Base-by-base conservation (phyloP, 176 grass and related monocot genomes). In the Avena eriantha region DNA sequence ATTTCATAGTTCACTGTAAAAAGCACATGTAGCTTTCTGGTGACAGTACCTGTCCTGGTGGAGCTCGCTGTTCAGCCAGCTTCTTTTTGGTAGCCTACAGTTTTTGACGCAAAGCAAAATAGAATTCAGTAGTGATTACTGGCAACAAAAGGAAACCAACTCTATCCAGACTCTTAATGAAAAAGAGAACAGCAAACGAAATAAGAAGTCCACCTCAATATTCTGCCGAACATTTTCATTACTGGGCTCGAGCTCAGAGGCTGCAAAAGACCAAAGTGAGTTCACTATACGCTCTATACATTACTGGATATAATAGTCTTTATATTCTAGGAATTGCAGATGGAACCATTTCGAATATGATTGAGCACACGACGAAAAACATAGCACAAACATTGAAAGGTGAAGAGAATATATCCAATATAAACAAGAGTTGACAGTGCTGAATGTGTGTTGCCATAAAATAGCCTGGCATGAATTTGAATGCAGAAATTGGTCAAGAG, bases 161-260 rank as follows among this genome's bases (percentile, higher is more conserved):
- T 54, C 17, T 51, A 77, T 67, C 29, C 21, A 66, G 41, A 6
- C 13, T 48, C 35, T 26, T 49, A 68, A 48, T 34, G 35, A 47
- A 57, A 90, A 84, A 8, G 29, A 48, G 15, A 33, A 31, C 16
- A 31, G 21, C 35, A 43, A 59, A 10, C 31, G 36, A 26, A 83
- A 14, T 50, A 77, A 64, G 6, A 92, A n/a, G 1, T 23, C 46
- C 86, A 97, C 95, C 92, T 94, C 83, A 58, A 97, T 91, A 83
- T 97, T 97, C 86, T 91, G 86, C 68, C 45, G 70, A 69, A 97
- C 79, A 88, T 85, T 94, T 79, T 87, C 85, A 80, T 94, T 97
- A 70, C 59, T 78, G 79, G 95, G 92, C 86, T 97, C 95, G 78
- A 97, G 90, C 56, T 69, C 68, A 66, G 80, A 85, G 33, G 92